Percentiles rank a stretch among this genome's conserved stretches.
phyloP scores from a whole-genome alignment of 2,329 filamentous ascomycete genomes.

The Penicillium palitans region DNA sequence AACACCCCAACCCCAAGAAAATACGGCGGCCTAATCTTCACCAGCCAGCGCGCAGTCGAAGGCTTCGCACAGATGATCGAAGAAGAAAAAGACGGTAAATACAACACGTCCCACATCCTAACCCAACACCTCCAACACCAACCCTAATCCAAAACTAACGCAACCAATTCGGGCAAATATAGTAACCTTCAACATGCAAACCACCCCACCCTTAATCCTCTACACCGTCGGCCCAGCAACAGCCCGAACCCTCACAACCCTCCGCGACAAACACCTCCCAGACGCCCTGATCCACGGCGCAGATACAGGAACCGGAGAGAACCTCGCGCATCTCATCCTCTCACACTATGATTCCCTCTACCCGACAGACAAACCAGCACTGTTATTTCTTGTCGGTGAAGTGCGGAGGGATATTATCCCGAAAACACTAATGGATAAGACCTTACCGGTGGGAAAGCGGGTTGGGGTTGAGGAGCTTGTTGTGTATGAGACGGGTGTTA shows the following conservation, averaged over 20 bases:
- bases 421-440: conserved; percentile 65
- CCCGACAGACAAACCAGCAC: conserved; percentile 46
- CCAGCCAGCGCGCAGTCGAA: conserved; percentile 51
- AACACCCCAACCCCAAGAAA: conserved; percentile 4
- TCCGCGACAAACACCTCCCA: conserved; percentile 48
- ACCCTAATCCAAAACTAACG: background rate
- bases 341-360: conserved; percentile 64
- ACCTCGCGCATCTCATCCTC: conserved; percentile 74
- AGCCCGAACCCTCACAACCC: conserved; percentile 63
- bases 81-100: conserved; percentile 32
- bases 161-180: background rate
- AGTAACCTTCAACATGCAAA: conserved; percentile 22
- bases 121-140: background rate
- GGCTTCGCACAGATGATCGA: conserved; percentile 43
- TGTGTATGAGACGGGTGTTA: conserved; percentile 83
- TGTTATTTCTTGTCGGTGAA: conserved; percentile 89
- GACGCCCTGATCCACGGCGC: conserved; percentile 69
- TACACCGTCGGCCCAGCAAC: conserved; percentile 54
- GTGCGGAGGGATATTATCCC: conserved; percentile 89
- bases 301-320: conserved; percentile 81
- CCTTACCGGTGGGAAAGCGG: conserved; percentile 48
- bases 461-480: conserved; percentile 75
- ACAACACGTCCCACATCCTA: background rate
- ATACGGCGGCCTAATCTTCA: conserved; percentile 53
- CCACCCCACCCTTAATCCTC: conserved; percentile 31